Evolutionary conservation across 306 rosid species (phyloP), one percentile per base, ranked within the genome.

Genomic region (Geum urbanum): DNA sequence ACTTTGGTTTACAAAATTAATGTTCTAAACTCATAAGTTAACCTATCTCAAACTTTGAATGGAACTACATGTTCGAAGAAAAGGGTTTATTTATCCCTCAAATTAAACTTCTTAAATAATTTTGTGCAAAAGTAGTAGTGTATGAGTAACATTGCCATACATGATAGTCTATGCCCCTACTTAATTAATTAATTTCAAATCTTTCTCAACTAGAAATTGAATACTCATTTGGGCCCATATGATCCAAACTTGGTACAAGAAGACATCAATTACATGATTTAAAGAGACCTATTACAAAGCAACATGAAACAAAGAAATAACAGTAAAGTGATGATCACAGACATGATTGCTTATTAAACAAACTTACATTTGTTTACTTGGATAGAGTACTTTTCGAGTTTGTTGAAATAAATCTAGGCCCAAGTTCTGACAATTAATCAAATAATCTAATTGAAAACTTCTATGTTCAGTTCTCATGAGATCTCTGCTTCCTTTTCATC

Each of bases 331-430:
- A 68, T 67, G 71, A 48, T 51, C 44, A 7, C 61, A 9, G 8
- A 6, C 32, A 51, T 68, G 72, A 68, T 52, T 67, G 72, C 24
- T 32, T 27, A 8, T 8, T 24, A 65, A 22, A 24, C 70, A 65
- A 46, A 9, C 16, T 10, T n/a, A 24, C 4, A 22, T 49, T 48
- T n/a, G 24, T 15, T 24, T 13, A 46, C 19, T 45, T 46, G 46
- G 44, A 66, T 27, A 66, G 49, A 48, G 5, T 19, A 67, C 48
- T 50, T 67, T 18, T 18, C 12, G 7, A 51, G 72, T 50, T 51
- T 37, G 37, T 18, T 49, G 10, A 67, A 32, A 35, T 37, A 6
- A 50, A 32, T 67, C 6, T 32, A 16, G 32, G 71, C 32, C 32
- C 7, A 27, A 27, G 45, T 35, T 11, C 5, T 47, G 43, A 47